Evolutionary conservation across 2,329 filamentous ascomycete genomes (phyloP), one percentile per base, ranked within the genome.

Genomic region (Stemphylium vesicarium): DNA sequence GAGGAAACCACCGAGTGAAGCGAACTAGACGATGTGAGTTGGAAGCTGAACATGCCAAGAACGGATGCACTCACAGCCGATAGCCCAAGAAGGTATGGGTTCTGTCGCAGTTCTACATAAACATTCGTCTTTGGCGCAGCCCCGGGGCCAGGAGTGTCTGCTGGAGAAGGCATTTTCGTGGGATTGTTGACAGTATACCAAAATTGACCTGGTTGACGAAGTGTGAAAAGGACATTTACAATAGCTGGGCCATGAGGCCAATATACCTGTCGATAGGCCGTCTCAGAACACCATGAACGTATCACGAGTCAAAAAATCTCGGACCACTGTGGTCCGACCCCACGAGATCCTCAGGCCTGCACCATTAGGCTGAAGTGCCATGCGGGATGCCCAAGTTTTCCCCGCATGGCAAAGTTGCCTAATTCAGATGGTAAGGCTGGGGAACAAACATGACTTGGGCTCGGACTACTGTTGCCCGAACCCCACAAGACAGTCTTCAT

Each of bases 391-490:
- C 39, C 39, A 15, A 33, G 22, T 29, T 42, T 39, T 49, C 60
- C 54, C 60, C 52, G 50, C 58, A 56, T 54, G 41, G 26, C 46
- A 52, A 47, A 40, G 13, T 41, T 55, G 36, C 32, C 39, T 56
- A 26, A 51, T 53, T 53, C 42, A 56, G 41, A 18, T 4, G 8
- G 16, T n/a, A 38, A 39, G 36, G 46, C 22, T 45, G 53, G 49
- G 26, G 46, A 24, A 48, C 40, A 39, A 52, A 42, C 55, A 59
- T 53, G 49, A 44, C 47, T 49, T 54, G 26, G 36, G 48, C 18
- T 50, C 63, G 65, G 63, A 63, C 52, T 49, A 48, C 60, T 60
- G 59, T 61, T 50, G 52, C 39, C 65, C 65, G 65, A 61, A 60
- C 50, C 56, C 52, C 56, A 59, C 54, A 50, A 46, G 13, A 50